A percentile compares a stretch with the other conserved stretches of the same genome.
Evolutionary conservation across 129 eudicot species (phyloP).

Genomic region (Glebionis coronaria): DNA sequence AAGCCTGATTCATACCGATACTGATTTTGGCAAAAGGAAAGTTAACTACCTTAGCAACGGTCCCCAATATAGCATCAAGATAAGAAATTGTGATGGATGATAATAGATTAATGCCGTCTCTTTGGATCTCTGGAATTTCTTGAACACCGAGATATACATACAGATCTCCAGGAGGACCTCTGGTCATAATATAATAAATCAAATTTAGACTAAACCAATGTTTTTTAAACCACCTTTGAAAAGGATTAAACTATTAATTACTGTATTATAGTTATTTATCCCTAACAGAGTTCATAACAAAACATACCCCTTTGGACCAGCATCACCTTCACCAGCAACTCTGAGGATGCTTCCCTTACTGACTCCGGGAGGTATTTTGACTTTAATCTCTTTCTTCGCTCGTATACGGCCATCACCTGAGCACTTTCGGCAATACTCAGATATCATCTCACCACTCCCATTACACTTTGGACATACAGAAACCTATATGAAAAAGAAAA

Average conservation of each 20-base stretch:
- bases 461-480: slow-evolving; percentile 96
- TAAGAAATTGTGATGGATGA: slow-evolving; percentile 74
- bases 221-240: too few species aligned
- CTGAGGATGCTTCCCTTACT: slow-evolving; percentile 88
- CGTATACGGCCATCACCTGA: slow-evolving; percentile 90
- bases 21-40: not conserved
- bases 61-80: slow-evolving; percentile 91
- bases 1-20: slow-evolving; percentile 5
- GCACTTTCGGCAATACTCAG: slow-evolving; percentile 88
- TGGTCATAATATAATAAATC: slow-evolving; percentile 17
- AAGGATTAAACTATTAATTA: too few species aligned
- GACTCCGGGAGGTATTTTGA: slow-evolving; percentile 97
- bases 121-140: slow-evolving; percentile 92
- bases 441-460: slow-evolving; percentile 91
- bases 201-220: not conserved
- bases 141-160: slow-evolving; percentile 85
- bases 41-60: slow-evolving; percentile 61
- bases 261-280: not conserved
- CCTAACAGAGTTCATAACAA: not conserved
- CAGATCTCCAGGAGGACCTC: slow-evolving; percentile 97
- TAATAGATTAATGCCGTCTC: slow-evolving; percentile 85
- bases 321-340: slow-evolving; percentile 99
- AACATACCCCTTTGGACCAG: slow-evolving; percentile 93
- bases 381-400: slow-evolving; percentile 82
- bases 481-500: too few species aligned